Evolutionary conservation across 2,329 filamentous ascomycete species (phyloP).

Genomic region (Penicillium sp.): DNA sequence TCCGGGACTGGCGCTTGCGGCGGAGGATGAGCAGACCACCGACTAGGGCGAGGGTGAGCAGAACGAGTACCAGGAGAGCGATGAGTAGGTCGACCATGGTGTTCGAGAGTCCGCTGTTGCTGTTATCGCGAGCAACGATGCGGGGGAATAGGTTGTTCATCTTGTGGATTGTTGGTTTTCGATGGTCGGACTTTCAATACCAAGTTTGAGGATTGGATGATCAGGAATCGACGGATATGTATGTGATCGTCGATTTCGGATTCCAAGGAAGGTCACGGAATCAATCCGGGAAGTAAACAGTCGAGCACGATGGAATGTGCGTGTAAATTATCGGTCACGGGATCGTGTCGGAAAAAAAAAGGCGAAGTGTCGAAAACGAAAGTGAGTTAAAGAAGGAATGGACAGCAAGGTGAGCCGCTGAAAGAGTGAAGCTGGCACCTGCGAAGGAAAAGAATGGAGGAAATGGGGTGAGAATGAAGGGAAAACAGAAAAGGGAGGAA

Average conservation of each 20-base stretch:
- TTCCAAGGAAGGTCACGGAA: constrained; percentile 20
- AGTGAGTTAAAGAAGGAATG: constrained; percentile 41
- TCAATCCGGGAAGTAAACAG: constrained; percentile 14
- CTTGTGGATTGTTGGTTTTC: constrained; percentile 13
- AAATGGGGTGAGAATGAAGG: constrained; percentile 22
- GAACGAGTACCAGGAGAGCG: constrained; percentile 71
- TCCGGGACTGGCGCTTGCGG: constrained; percentile 57
- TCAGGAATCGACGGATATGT: constrained; percentile 3
- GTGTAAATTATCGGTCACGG: neutral
- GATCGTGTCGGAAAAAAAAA: constrained; percentile 5
- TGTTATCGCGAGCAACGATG: constrained; percentile 53
- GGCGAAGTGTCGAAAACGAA: constrained; percentile 4
- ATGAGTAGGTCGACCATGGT: constrained; percentile 75
- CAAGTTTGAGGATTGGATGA: neutral
- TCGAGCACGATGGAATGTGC: neutral
- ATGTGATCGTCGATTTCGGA: constrained; percentile 19
- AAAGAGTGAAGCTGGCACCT: constrained; percentile 63
- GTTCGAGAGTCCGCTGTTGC: constrained; percentile 50
- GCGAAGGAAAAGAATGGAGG: constrained; percentile 32
- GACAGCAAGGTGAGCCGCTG: constrained; percentile 53
- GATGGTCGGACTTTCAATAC: neutral
- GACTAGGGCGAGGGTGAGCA: constrained; percentile 67
- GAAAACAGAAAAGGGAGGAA: constrained; percentile 21
- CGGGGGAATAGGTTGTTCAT: constrained; percentile 44
- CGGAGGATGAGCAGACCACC: constrained; percentile 70